These are phyloP conservation scores for Capsaspora owczarzaki DNA, from an alignment of 78 protist species.

Conservation along the genomic window DNA sequence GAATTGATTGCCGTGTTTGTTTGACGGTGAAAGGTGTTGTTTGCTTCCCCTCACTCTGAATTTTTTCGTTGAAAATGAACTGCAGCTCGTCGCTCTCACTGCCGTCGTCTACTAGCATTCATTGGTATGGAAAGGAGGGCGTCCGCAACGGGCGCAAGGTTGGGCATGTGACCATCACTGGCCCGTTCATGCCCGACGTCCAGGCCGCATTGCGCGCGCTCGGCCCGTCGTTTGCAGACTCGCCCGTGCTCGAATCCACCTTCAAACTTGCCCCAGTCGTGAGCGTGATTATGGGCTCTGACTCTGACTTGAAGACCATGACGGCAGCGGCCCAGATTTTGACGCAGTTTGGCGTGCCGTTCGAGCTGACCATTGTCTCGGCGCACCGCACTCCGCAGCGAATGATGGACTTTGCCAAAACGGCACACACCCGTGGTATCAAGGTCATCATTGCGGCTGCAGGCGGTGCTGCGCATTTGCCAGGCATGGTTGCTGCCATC, in stretches of 20 bases:
- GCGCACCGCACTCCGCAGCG: conserved; percentile 90
- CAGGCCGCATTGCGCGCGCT: not conserved
- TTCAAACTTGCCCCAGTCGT: conserved; percentile 42
- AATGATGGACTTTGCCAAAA: conserved; percentile 59
- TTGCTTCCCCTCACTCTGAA: too few relatives aligned
- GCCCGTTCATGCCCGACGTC: not conserved
- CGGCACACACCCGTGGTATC: conserved; percentile 64
- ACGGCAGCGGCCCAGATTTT: conserved; percentile 33
- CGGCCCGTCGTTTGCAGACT: not conserved
- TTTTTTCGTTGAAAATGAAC: too few relatives aligned
- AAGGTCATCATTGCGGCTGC: conserved; percentile 62
- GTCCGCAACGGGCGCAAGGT: conserved; percentile 62
- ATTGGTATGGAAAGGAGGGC: conserved; percentile 69
- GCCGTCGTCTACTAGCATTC: conserved; percentile 16
- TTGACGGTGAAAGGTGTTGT: too few relatives aligned
- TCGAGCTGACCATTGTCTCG: conserved; percentile 78
- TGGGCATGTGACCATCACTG: conserved; percentile 70
- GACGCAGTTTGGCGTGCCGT: conserved; percentile 60
- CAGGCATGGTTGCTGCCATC: conserved; percentile 86
- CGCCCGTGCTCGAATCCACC: not conserved
- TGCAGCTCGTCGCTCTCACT: not conserved
- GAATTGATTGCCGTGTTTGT: too few relatives aligned
- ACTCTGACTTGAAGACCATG: conserved; percentile 83
- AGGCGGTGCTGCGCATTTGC: conserved; percentile 86
- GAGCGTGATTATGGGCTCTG: conserved; percentile 84